Base-by-base conservation (phyloP, 495 filamentous ascomycete species). In the Podospora bellae-mahoneyi region DNA sequence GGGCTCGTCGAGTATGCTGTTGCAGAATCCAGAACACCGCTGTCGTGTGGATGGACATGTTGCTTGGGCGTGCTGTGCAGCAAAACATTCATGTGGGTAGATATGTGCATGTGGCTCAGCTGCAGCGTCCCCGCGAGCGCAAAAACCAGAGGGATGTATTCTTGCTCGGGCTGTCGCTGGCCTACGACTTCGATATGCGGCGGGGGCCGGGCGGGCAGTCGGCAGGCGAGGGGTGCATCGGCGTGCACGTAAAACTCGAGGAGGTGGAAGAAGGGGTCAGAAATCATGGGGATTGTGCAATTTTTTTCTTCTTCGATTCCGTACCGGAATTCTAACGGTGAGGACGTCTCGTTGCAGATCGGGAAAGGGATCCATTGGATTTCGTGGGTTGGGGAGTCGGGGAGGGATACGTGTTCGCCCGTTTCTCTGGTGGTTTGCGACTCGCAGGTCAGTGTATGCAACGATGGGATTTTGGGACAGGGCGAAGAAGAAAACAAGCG, bases 171-270 rank as follows among this genome's bases (percentile, higher is more conserved):
- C 9, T 74, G 76, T 62, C 79, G 78, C 71, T 82, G 79, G 68
- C 82, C 82, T 15, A 84, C 74, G 16, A 76, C 73, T 68, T 82
- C 73, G 74, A 81, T 62, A 69, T 82, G 79, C 7, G 80, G 74
- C 7, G 89, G 80, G 0, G 94, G 94, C 5, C 87, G 88, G 10
- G 92, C 88, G 55, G 94, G 94, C 2, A 98, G 86, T 67, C 95
- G 94, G 80, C 95, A 99, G 60, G 92, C 89, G 59, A 99, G 85
- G 32, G 95, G 95, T 13, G 91, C 92, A 78, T 99, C 95, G 81
- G 90, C 92, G 84, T 98, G 95, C 73, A 98, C 89, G 86, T 97
- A 98, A 86, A 97, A 97, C 81, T 99, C 95, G 78, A 97, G 88
- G 57, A 98, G 89, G 80, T 99, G 95, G 86, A 95, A 99, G 84